Evolutionary conservation across 176 grass and related monocot species (phyloP).

Genomic region (Oryza brachyantha): DNA sequence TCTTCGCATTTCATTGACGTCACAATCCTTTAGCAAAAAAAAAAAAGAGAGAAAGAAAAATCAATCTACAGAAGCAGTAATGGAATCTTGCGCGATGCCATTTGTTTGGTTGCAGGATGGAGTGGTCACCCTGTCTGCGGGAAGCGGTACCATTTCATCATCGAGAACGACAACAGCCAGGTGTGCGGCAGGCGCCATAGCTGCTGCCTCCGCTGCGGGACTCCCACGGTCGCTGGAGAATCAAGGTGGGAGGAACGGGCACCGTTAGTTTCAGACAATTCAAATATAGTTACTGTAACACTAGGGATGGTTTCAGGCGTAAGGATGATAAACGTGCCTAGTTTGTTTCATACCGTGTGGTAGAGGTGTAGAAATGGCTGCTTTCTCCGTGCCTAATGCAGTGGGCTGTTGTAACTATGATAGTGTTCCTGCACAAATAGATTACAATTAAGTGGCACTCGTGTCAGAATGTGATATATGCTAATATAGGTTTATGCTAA

Average conservation of each 20-base stretch:
- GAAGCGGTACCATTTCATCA: conserved; percentile 97
- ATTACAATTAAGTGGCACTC: not conserved
- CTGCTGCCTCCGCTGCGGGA: conserved; percentile 76
- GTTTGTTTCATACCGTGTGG: not conserved
- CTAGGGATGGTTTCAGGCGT: not conserved
- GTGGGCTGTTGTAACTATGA: not conserved
- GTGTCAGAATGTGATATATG: not conserved
- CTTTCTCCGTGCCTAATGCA: not conserved
- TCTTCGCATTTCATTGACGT: not conserved
- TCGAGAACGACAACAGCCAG: conserved; percentile 72
- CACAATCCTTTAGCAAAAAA: conserved; percentile 11
- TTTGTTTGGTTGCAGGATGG: conserved; percentile 69
- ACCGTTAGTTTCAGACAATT: conserved; percentile 9
- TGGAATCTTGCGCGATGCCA: conserved; percentile 25
- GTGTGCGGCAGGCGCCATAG: conserved; percentile 39
- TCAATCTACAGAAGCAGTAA: conserved; percentile 1
- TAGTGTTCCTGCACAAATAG: not conserved
- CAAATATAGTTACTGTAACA: not conserved
- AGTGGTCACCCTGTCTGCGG: conserved; percentile 89
- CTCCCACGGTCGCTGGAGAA: conserved; percentile 53
- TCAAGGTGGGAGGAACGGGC: conserved; percentile 62
- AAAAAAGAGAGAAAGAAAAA: not conserved
- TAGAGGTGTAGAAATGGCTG: not conserved
- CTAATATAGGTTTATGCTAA: not conserved
- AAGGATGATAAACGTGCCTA: not conserved